Evolutionary conservation across 805 yeast genomes (phyloP).

Genomic region (Schwanniomyces occidentalis): DNA sequence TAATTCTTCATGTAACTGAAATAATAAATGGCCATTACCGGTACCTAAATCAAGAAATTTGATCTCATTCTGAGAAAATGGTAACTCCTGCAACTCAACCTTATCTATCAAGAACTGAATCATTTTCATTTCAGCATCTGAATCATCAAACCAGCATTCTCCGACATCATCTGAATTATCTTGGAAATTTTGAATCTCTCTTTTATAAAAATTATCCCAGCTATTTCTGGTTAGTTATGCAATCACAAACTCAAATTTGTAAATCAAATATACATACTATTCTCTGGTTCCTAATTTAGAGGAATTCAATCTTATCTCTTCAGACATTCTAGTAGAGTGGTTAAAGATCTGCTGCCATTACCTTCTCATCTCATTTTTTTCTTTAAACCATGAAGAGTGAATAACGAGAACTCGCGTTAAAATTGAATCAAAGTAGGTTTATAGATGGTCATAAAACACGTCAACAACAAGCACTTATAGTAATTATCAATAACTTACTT

Average conservation of each 20-base stretch:
- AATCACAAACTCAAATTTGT: background rate
- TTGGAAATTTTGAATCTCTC: constrained; percentile 70
- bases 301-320: constrained; percentile 54
- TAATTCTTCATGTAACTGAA: constrained; percentile 66
- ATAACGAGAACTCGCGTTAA: too few relatives aligned
- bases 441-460: too few relatives aligned
- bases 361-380: too few relatives aligned
- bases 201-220: constrained; percentile 86
- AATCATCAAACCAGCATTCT: constrained; percentile 95
- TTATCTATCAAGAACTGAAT: constrained; percentile 65
- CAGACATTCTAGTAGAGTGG: constrained; percentile 10
- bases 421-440: too few relatives aligned
- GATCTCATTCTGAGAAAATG: constrained; percentile 21
- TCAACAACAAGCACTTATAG: too few relatives aligned
- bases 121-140: constrained; percentile 88
- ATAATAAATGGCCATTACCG: constrained; percentile 90
- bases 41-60: constrained; percentile 84
- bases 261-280: constrained; percentile 48
- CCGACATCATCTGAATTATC: constrained; percentile 85
- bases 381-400: too few relatives aligned
- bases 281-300: constrained; percentile 85
- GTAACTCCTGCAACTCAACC: constrained; percentile 31
- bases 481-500: too few relatives aligned
- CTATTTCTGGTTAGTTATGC: constrained; percentile 22
- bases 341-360: too few relatives aligned